Conservation (phyloP, 805 yeast species). For the Sugiyamaella lignohabitans region DNA sequence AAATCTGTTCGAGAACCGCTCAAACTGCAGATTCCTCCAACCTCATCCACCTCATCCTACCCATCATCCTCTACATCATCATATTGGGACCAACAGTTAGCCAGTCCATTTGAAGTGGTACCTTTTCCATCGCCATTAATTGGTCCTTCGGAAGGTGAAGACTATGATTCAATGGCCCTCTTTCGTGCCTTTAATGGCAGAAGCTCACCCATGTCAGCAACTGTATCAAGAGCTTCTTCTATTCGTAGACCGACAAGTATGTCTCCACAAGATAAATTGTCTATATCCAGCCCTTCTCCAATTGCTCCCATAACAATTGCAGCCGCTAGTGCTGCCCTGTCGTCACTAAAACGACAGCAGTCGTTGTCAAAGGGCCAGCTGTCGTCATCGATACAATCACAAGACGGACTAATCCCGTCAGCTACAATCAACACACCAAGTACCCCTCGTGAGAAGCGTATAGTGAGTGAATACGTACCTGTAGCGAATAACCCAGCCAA, state of each 20-base stretch:
- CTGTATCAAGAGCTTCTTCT: conserved; percentile 16
- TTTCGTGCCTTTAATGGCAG: conserved; percentile 13
- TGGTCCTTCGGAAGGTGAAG: conserved; percentile 2
- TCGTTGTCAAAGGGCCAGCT: neutral
- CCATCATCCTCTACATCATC: no score
- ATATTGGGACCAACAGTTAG: neutral
- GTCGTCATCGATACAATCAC: neutral
- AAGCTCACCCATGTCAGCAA: conserved; percentile 13
- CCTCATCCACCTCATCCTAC: neutral
- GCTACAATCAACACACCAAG: neutral
- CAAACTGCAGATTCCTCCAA: neutral
- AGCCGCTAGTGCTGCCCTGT: neutral
- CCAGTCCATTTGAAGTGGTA: conserved; percentile 7
- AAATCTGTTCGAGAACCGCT: neutral
- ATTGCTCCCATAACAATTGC: neutral
- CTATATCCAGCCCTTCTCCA: neutral
- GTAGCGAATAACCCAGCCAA: conserved; percentile 3
- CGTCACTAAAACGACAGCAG: neutral
- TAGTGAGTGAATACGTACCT: conserved; percentile 14
- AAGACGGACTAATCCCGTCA: no score
- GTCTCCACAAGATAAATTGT: neutral
- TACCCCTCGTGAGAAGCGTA: conserved; percentile 3
- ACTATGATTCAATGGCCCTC: conserved; percentile 3
- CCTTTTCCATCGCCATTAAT: conserved; percentile 17
- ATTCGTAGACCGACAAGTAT: conserved; percentile 5